A percentile compares a stretch with the other conserved stretches of the same genome.
phyloP scores from a whole-genome alignment of 2,329 filamentous ascomycete genomes.

The Neurospora sp. region DNA sequence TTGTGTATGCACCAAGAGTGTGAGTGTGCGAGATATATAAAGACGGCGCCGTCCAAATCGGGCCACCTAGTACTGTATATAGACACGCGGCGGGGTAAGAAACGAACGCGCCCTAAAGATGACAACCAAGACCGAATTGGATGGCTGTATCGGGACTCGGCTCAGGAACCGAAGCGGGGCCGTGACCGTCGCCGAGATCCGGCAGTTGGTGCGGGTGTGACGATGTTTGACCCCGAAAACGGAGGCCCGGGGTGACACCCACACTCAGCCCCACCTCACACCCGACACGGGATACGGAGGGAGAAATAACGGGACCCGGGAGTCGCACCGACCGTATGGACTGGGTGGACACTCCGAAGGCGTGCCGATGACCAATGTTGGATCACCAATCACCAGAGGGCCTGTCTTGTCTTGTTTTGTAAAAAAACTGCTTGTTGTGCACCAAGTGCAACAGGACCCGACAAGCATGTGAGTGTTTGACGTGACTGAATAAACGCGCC shows the following conservation, averaged over 20 bases:
- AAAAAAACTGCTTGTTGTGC: not conserved
- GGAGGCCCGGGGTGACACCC: not conserved
- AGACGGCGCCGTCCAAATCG: not conserved
- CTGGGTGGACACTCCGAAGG: not conserved
- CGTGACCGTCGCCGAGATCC: not conserved
- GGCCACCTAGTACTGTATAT: not conserved
- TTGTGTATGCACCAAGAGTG: not conserved
- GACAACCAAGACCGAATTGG: not conserved
- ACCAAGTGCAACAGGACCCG: slow-evolving; percentile 1
- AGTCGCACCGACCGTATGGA: not conserved
- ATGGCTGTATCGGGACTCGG: not conserved
- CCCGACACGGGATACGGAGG: not conserved
- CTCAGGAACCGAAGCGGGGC: not conserved
- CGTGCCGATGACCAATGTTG: not conserved
- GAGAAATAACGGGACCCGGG: not conserved
- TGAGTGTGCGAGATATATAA: not conserved
- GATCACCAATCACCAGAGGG: not conserved
- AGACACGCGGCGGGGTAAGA: not conserved
- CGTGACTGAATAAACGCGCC: not conserved
- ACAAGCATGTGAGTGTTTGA: not conserved
- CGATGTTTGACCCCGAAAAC: not conserved
- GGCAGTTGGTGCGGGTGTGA: not conserved
- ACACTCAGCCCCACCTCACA: not conserved
- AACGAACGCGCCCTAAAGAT: not conserved
- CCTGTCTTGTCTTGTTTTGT: not conserved